A percentile compares a stretch with the other conserved stretches of the same genome.
phyloP scores from a whole-genome alignment of 2,329 filamentous ascomycete genomes.

The Daldinia sp. region DNA sequence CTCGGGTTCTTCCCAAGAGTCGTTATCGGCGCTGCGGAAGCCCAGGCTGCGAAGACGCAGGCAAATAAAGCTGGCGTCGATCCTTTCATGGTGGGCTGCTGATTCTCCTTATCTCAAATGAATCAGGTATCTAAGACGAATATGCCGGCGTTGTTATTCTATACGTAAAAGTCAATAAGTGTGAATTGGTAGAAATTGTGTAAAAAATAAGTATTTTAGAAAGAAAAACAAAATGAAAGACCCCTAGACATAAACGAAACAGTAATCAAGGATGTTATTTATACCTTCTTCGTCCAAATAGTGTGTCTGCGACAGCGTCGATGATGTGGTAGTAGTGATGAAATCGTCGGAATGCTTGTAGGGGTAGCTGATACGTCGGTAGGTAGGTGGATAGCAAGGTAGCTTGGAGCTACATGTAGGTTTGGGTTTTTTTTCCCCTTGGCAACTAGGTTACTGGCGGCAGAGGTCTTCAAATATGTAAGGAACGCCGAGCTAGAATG shows the following conservation, averaged over 20 bases:
- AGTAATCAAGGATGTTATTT: constrained; percentile 27
- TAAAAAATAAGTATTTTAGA: constrained; percentile 21
- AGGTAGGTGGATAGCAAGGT: constrained; percentile 3
- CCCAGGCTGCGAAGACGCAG: constrained; percentile 27
- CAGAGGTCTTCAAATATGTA: constrained; percentile 25
- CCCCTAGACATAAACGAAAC: constrained; percentile 18
- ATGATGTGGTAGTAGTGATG: constrained; percentile 22
- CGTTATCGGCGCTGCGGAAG: constrained; percentile 38
- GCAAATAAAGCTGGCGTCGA: constrained; percentile 29
- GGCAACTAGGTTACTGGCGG: constrained; percentile 26
- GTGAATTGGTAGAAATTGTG: constrained; percentile 4
- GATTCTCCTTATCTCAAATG: constrained; percentile 15
- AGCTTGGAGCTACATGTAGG: constrained; percentile 6
- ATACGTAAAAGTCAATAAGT: neutral
- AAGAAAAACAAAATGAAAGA: neutral
- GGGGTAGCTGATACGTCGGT: constrained; percentile 4
- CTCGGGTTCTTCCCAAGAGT: constrained; percentile 22
- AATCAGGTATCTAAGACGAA: neutral
- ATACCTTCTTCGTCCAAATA: constrained; percentile 21
- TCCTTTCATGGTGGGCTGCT: constrained; percentile 36
- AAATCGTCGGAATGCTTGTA: constrained; percentile 1
- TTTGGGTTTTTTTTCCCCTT: constrained; percentile 26
- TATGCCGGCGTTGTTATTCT: constrained; percentile 2
- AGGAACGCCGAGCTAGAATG: constrained; percentile 16
- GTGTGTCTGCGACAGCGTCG: constrained; percentile 15